A percentile compares a stretch with the other conserved stretches of the same genome.
These are phyloP conservation scores for Pulveroboletus sp. DNA, from an alignment of 768 basidiomycete genomes.

Conservation along the genomic window DNA sequence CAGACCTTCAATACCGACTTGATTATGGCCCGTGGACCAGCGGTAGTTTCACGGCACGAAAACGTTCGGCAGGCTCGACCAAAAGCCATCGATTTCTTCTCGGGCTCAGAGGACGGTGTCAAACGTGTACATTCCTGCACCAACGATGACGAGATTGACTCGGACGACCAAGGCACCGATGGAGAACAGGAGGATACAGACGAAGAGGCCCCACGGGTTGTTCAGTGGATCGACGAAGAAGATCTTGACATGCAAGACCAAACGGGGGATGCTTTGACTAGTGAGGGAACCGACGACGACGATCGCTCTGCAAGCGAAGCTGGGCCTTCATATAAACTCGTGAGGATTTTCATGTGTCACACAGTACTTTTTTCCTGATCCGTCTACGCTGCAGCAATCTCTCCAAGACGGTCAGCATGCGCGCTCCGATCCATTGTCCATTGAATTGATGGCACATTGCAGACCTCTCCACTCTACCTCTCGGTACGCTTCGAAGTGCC, in stretches of 20 bases:
- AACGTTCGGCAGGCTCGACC: slow-evolving; percentile 7
- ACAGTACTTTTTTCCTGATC: neutral
- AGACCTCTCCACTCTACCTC: slow-evolving; percentile 62
- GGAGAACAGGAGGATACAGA: slow-evolving; percentile 6
- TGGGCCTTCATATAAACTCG: slow-evolving; percentile 15
- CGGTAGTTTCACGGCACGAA: neutral
- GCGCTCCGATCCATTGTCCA: neutral
- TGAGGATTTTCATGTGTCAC: slow-evolving; percentile 1
- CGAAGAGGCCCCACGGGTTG: slow-evolving; percentile 43
- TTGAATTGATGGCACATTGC: slow-evolving; percentile 4
- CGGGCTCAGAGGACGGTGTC: slow-evolving; percentile 10
- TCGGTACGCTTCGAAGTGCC: slow-evolving; percentile 65
- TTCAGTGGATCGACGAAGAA: slow-evolving; percentile 58
- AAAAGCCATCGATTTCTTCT: slow-evolving; percentile 17
- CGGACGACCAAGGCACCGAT: slow-evolving; percentile 28
- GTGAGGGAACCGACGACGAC: slow-evolving; percentile 11
- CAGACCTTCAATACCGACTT: too few relatives aligned
- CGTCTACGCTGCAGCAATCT: slow-evolving; percentile 16
- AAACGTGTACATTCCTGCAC: too few relatives aligned
- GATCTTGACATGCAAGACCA: slow-evolving; percentile 28
- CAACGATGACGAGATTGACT: slow-evolving; percentile 24
- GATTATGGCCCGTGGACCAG: slow-evolving; percentile 10
- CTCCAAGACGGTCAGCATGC: slow-evolving; percentile 26
- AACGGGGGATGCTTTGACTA: slow-evolving; percentile 2
- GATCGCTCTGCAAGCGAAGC: neutral